A percentile compares a stretch with the other conserved stretches of the same genome.
phyloP scores from a whole-genome alignment of 495 filamentous ascomycete species.

The Sphaerosporella brunnea region DNA sequence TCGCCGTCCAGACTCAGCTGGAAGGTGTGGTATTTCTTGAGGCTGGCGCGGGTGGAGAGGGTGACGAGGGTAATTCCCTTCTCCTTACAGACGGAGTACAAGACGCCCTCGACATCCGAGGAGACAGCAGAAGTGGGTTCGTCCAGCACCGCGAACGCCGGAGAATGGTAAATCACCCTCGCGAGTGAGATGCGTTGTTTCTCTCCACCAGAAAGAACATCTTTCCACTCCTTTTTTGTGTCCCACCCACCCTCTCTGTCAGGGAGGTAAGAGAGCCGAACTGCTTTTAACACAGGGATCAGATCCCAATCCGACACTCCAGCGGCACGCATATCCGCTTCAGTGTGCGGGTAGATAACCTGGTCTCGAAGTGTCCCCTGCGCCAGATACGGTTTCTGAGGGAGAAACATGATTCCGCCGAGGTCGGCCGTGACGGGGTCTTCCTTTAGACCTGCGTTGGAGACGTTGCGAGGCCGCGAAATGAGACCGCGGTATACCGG shows the following conservation, averaged over 20 bases:
- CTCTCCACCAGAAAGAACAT: constrained; percentile 90
- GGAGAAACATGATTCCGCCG: constrained; percentile 95
- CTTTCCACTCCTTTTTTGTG: constrained; percentile 93
- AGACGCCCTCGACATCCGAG: constrained; percentile 79
- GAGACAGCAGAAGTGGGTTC: constrained; percentile 89
- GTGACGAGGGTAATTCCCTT: constrained; percentile 67
- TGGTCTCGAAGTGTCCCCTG: constrained; percentile 93
- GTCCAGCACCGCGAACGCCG: constrained; percentile 55
- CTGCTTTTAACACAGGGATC: constrained; percentile 58
- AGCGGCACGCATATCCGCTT: constrained; percentile 77
- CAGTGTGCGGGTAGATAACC: constrained; percentile 93
- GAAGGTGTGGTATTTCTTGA: constrained; percentile 89
- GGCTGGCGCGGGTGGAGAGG: constrained; percentile 74
- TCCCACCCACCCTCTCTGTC: constrained; percentile 94
- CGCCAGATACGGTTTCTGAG: constrained; percentile 82
- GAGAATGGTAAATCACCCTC: constrained; percentile 60
- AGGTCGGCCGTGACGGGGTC: constrained; percentile 36
- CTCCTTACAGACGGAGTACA: constrained; percentile 85
- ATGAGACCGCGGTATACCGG: constrained; percentile 87
- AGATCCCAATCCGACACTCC: constrained; percentile 58
- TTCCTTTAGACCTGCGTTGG: constrained; percentile 1
- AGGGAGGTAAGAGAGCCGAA: constrained; percentile 71
- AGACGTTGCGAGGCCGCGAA: constrained; percentile 49
- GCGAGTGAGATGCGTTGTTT: constrained; percentile 92
- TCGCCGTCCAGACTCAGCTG: constrained; percentile 54